Base-by-base conservation (phyloP, 129 eudicot genomes). In the Helianthus annuus region DNA sequence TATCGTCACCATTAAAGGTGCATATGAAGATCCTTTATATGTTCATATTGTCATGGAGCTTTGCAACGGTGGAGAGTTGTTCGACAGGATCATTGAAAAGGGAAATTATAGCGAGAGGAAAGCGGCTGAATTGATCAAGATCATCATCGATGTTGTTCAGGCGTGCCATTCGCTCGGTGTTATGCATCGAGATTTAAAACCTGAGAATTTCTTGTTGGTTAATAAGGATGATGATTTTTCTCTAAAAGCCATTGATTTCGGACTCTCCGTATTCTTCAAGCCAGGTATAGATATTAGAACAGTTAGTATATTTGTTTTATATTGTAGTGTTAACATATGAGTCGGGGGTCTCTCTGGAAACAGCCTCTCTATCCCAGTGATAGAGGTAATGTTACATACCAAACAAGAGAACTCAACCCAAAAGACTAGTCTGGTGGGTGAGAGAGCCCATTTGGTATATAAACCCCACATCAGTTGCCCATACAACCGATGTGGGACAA, bases 1-100 rank as follows among this genome's bases (percentile, higher is more conserved):
- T 64, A 64, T 64, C 40, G 69, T 64, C n/a, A 39, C 69, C 69
- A 64, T 64, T 39, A 64, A 64, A 15, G 69, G 69, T 64, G 69
- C 69, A 64, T 64, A 64, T 64, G 69, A 64, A 64, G 69, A 64
- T 64, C 51, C 34, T 15, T 15, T 64, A 11, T 64, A 64, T 16
- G 69, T 64, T 39, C 69, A 64, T 39, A 64, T 64, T 39, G 69
- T 64, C 51, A 64, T 64, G 69, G 69, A 64, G 51, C 32, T 64
- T 40, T 64, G 66, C 66, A 60, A 60, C 32, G 66, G 66, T 32
- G 66, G 66, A 60, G 66, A 60, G n/a, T 32, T 60, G 51, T 64
- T 64, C 40, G 69, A 64, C 36, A 64, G 69, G 32, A 64, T 64
- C 29, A 64, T 64, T 7, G 49, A 64, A 40, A 64, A 39, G 69